Percentiles rank a stretch among this genome's conserved stretches.
Evolutionary conservation across 1,284 basidiomycete genomes (phyloP).

Genomic region (Trichosporon sp.): DNA sequence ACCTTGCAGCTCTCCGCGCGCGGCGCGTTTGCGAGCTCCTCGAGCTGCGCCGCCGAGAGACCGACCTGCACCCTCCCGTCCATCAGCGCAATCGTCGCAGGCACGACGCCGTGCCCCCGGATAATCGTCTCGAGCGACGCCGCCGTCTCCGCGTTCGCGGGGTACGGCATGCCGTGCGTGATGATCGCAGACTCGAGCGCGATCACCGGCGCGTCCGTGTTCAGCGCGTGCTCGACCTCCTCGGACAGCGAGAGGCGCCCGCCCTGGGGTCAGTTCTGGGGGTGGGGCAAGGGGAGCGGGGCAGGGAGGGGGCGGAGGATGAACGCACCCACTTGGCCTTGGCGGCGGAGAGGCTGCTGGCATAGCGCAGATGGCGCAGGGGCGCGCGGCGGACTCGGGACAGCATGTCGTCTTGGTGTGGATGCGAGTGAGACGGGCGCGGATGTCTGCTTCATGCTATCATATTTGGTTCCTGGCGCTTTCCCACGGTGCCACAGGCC

Average conservation of each 20-base stretch:
- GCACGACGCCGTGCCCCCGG: not conserved
- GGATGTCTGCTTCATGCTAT: not conserved
- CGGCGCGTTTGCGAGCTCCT: constrained; percentile 55
- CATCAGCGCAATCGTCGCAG: constrained; percentile 64
- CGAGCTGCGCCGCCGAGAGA: constrained; percentile 62
- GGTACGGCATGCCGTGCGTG: constrained; percentile 84
- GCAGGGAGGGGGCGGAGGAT: no score
- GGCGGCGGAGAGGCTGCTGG: not conserved
- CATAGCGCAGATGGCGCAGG: not conserved
- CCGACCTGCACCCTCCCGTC: constrained; percentile 83
- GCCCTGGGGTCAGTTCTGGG: constrained; percentile 17
- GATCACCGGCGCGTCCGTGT: constrained; percentile 51
- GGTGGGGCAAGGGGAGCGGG: not conserved
- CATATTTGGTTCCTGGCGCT: not conserved
- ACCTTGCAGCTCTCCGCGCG: constrained; percentile 62
- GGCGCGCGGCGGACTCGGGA: not conserved
- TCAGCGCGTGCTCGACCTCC: constrained; percentile 72
- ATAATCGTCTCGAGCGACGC: constrained; percentile 56
- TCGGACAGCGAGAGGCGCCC: constrained; percentile 46
- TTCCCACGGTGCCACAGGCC: not conserved
- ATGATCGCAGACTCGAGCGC: constrained; percentile 74
- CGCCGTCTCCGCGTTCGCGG: constrained; percentile 70
- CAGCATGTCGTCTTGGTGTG: not conserved
- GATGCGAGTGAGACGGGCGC: not conserved
- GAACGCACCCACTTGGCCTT: not conserved